Conservation (phyloP, 2,329 filamentous ascomycete species). For the Monosporascus ibericus region DNA sequence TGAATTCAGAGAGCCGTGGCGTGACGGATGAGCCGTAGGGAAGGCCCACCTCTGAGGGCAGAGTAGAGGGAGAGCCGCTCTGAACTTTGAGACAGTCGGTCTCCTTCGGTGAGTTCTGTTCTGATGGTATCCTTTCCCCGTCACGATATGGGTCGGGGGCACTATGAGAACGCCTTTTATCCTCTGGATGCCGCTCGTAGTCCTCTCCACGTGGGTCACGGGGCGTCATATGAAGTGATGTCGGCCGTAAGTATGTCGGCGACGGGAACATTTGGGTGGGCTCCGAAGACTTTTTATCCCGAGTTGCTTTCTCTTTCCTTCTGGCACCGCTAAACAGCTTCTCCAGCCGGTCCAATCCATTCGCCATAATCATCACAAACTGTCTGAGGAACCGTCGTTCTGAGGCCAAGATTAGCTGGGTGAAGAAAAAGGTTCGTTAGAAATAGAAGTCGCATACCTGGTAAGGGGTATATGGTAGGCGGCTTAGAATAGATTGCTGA, state of each 20-base stretch:
- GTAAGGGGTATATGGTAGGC: too few species aligned
- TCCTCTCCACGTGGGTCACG: conserved; percentile 44
- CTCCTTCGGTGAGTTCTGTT: not conserved
- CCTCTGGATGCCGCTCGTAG: conserved; percentile 7
- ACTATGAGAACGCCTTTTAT: conserved; percentile 20
- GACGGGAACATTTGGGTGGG: conserved; percentile 20
- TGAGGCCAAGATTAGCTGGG: not conserved
- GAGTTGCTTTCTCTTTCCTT: conserved; percentile 23
- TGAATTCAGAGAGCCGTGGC: conserved; percentile 15
- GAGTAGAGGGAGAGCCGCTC: not conserved
- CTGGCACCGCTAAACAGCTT: conserved; percentile 42
- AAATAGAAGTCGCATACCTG: too few species aligned
- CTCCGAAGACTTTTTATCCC: conserved; percentile 9
- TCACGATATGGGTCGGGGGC: conserved; percentile 16
- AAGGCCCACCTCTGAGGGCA: not conserved
- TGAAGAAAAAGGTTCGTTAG: too few species aligned
- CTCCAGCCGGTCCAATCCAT: conserved; percentile 43
- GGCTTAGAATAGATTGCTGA: too few species aligned
- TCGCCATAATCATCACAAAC: conserved; percentile 34
- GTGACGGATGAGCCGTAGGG: conserved; percentile 2
- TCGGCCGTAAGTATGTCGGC: conserved; percentile 47
- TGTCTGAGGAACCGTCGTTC: not conserved
- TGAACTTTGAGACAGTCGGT: too few species aligned
- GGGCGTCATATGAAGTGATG: conserved; percentile 48
- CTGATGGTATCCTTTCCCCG: conserved; percentile 16